Evolutionary conservation across 2,329 filamentous ascomycete genomes (phyloP).

Genomic region (Trichoderma guizhouense): DNA sequence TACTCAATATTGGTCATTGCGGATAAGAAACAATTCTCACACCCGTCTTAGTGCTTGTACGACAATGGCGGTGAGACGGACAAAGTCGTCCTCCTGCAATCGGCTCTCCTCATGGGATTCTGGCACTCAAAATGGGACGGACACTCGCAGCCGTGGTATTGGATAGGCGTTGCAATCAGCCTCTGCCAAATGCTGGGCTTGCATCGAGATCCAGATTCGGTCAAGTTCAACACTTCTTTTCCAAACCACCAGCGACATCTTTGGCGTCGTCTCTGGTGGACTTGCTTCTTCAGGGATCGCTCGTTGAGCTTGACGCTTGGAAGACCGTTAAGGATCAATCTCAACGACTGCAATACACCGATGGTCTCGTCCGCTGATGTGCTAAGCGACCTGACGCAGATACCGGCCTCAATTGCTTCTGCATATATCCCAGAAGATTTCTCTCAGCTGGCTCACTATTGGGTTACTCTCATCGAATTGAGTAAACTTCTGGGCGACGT

Average conservation of each 20-base stretch:
- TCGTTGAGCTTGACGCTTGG: neutral
- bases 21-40: neutral
- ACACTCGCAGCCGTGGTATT: conserved; percentile 4
- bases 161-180: conserved; percentile 10
- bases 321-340: neutral
- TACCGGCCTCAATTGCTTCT: neutral
- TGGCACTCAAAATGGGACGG: neutral
- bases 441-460: neutral
- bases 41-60: neutral
- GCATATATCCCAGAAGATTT: conserved; percentile 4
- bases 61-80: conserved; percentile 1
- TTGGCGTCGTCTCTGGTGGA: conserved; percentile 12
- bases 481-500: neutral
- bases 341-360: neutral
- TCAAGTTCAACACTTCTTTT: neutral
- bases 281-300: conserved; percentile 7
- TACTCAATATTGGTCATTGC: neutral
- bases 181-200: conserved; percentile 4
- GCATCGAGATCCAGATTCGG: conserved; percentile 1
- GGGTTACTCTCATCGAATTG: neutral
- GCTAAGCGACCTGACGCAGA: neutral
- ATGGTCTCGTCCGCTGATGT: neutral
- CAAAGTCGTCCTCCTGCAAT: neutral
- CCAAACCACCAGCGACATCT: neutral
- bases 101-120: conserved; percentile 8